phyloP scores from a whole-genome alignment of 1,284 basidiomycete species.

The Porogramme epimiltina region DNA sequence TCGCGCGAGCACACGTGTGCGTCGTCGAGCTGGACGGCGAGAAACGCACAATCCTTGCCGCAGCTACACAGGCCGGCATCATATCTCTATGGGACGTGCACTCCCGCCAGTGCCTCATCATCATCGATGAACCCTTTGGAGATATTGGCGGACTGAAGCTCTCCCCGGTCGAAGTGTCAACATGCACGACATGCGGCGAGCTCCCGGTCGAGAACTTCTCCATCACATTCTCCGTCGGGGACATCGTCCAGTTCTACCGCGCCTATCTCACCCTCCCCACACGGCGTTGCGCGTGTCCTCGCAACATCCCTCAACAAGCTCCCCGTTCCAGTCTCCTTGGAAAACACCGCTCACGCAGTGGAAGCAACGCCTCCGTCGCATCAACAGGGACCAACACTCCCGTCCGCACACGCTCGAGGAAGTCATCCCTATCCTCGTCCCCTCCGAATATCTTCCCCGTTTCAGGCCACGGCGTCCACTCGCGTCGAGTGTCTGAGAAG shows the following conservation, averaged over 20 bases:
- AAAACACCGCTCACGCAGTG: constrained; percentile 59
- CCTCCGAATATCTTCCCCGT: constrained; percentile 63
- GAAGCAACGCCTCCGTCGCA: constrained; percentile 51
- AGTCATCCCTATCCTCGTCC: constrained; percentile 38
- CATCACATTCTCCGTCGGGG: constrained; percentile 62
- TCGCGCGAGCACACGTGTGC: constrained; percentile 55
- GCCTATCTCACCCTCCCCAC: constrained; percentile 59
- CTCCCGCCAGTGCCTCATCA: constrained; percentile 59
- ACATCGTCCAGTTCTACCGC: constrained; percentile 61
- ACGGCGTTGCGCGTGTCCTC: constrained; percentile 66
- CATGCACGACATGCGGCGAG: constrained; percentile 70
- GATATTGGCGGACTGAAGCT: constrained; percentile 55
- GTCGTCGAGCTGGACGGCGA: constrained; percentile 50
- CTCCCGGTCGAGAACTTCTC: constrained; percentile 62
- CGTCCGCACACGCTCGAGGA: constrained; percentile 45
- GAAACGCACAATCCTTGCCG: constrained; percentile 54
- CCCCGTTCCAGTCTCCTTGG: constrained; percentile 40
- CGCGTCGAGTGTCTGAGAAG: constrained; percentile 69
- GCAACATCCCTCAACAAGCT: constrained; percentile 42
- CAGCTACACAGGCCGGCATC: constrained; percentile 65
- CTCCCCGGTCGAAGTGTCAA: constrained; percentile 48
- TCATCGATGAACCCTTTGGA: constrained; percentile 61
- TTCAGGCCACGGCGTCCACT: constrained; percentile 76
- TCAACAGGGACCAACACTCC: constrained; percentile 47
- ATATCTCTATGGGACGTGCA: constrained; percentile 72